Evolutionary conservation across 352 stramenopile genomes (phyloP), one percentile per base, ranked within the genome.

Genomic region (Phytopythium chamaehyphon): DNA sequence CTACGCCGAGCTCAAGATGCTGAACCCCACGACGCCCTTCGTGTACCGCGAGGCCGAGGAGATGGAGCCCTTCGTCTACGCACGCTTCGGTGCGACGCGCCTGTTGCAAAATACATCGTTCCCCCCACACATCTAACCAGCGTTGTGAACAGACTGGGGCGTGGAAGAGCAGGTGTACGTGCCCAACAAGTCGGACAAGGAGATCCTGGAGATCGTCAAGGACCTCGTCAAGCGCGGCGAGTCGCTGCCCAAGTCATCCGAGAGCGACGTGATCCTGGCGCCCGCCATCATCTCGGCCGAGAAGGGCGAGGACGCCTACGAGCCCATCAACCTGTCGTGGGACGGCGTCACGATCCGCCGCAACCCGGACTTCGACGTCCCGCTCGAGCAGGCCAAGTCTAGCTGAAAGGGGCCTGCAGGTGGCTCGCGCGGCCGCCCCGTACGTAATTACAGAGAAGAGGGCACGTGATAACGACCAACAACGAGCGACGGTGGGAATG

Each of bases 11-110:
- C 77, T 94, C 39, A 94, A 94, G 76, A 91, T 92, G 81, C 68
- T 94, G 31, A 94, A 94, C 69, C 84, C 83, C 18, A 56, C 58
- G 48, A 94, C 82, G 52, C 84, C 84, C 22, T 83, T 94, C 51
- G 71, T 94, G 46, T 94, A 94, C 72, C 76, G 84, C 43, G 84
- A 94, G 49, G 82, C 79, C n/a, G 82, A 92, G 39, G 84, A 90
- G 51, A 86, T 92, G 69, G 69, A 92, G 51, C 84, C 84, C n/a
- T 94, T 94, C 55, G 77, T 94, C 47, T 92, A 94, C 72, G 84
- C 77, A 7, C 81, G 84, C 26, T 94, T 80, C 51, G 76, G 76
- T 87, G 57, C 46, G 70, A 55, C 23, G 16, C n/a, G 43, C n/a
- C n/a, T 16, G 18, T 11, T 36, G 14, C 11, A 37, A 52, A n/a